phyloP scores from a whole-genome alignment of 2,329 filamentous ascomycete species.

The Zymoseptoria crescenta region DNA sequence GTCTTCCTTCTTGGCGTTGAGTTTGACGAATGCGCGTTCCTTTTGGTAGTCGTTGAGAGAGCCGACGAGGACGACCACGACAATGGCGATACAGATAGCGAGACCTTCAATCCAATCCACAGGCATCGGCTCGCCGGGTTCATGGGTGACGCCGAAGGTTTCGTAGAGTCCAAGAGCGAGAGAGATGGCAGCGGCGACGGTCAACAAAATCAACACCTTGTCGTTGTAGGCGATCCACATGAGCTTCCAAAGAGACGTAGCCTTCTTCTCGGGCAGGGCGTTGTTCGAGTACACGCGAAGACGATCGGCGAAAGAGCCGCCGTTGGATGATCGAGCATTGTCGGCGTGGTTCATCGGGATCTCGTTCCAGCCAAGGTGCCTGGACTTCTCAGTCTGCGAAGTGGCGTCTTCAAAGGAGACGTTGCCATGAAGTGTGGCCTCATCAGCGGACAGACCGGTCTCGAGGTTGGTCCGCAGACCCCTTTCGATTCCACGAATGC shows the following conservation, averaged over 20 bases:
- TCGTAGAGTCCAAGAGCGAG: conserved; percentile 69
- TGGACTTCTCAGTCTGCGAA: conserved; percentile 11
- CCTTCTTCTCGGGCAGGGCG: conserved; percentile 59
- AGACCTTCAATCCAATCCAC: conserved; percentile 78
- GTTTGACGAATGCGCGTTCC: conserved; percentile 69
- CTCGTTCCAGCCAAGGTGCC: conserved; percentile 23
- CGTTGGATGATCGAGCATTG: conserved; percentile 5
- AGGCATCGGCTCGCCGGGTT: conserved; percentile 10
- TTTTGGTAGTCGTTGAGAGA: conserved; percentile 79
- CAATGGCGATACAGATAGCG: conserved; percentile 69
- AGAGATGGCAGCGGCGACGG: conserved; percentile 64
- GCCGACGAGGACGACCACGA: conserved; percentile 67
- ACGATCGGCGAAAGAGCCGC: conserved; percentile 50
- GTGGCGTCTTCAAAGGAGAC: conserved; percentile 60
- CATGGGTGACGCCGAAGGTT: conserved; percentile 43
- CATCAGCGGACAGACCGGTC: conserved; percentile 62
- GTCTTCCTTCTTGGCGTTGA: conserved; percentile 74
- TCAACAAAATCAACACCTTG: conserved; percentile 66
- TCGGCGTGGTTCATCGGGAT: conserved; percentile 16
- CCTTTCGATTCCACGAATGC: conserved; percentile 64
- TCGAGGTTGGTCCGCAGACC: conserved; percentile 59
- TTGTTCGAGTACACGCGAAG: conserved; percentile 64
- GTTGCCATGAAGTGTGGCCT: conserved; percentile 52
- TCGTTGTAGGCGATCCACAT: conserved; percentile 81
- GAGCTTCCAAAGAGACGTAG: conserved; percentile 60